Base-by-base conservation (phyloP, 495 filamentous ascomycete genomes). In the Ramalina intermedia region DNA sequence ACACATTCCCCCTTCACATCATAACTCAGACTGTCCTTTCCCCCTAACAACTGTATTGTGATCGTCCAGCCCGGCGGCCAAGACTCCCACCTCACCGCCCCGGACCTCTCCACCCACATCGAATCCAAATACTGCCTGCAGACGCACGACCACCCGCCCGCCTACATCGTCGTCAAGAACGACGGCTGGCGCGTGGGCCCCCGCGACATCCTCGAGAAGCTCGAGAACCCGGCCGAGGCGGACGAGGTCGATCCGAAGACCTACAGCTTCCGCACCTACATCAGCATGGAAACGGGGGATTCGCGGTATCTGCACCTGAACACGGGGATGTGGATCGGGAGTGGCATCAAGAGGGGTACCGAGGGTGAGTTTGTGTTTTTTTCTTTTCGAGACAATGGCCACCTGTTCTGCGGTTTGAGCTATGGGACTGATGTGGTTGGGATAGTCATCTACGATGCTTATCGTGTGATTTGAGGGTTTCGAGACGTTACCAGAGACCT, bases 231-330 rank as follows among this genome's bases (percentile, higher is more conserved):
- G 7, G 48, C 54, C 24, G 61, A 68, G 53, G 67, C 72, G 9
- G 69, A 71, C 46, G 61, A 70, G 4, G 66, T 78, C 41, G 76
- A 79, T 50, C 73, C 74, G 8, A 71, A 72, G 57, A 67, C 69
- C 13, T 77, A 77, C 55, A 74, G 71, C 41, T 78, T 74, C 55
- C 72, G 76, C 47, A 60, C 78, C 26, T 72, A 76, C 48, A 59
- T 79, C 17, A 68, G 69, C 6, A 76, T 80, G 73, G 75, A 79
- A 52, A 79, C 76, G 5, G 68, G 71, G 2, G 77, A 80, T 54
- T 68, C 76, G 47, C 69, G 77, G 35, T 80, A 79, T 50, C 70
- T 73, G n/a, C 74, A 76, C 55, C 51, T 79, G 51, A 80, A 80
- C 58, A 73, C 72, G 4, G 65, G 74, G 23, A 75, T 80, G 71